Evolutionary conservation across 192 early-diverging fungal species (phyloP).

Genomic region (Pilobolus umbonatus): DNA sequence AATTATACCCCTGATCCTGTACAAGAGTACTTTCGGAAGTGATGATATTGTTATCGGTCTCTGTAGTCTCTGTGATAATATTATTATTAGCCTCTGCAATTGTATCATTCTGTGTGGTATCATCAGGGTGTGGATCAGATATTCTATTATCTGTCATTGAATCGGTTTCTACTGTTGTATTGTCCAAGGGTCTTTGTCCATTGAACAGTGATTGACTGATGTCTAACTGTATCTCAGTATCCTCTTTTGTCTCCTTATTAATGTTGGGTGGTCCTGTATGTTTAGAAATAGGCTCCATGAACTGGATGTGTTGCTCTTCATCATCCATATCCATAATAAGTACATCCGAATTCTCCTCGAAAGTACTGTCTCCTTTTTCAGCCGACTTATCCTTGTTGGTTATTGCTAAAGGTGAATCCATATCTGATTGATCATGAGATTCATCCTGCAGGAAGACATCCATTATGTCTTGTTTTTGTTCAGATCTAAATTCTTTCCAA

Average conservation of each 20-base stretch:
- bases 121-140: no score
- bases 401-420: neutral
- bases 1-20: constrained; percentile 13
- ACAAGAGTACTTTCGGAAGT: neutral
- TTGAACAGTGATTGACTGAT: no score
- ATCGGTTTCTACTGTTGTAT: no score
- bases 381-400: neutral
- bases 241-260: no score
- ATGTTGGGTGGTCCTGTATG: no score
- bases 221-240: no score
- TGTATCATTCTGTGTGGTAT: no score
- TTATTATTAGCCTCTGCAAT: no score
- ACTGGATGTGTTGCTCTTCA: neutral
- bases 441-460: neutral
- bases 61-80: neutral
- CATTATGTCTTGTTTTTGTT: neutral
- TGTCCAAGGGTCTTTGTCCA: no score
- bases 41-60: neutral
- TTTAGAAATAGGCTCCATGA: neutral
- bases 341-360: neutral
- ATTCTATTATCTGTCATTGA: no score
- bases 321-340: neutral
- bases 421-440: neutral
- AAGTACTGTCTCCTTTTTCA: no score
- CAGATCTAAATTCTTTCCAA: constrained; percentile 11